Evolutionary conservation across 140 eudicot species (phyloP), one percentile per base, ranked within the genome.

Genomic region (Anethum foeniculum): DNA sequence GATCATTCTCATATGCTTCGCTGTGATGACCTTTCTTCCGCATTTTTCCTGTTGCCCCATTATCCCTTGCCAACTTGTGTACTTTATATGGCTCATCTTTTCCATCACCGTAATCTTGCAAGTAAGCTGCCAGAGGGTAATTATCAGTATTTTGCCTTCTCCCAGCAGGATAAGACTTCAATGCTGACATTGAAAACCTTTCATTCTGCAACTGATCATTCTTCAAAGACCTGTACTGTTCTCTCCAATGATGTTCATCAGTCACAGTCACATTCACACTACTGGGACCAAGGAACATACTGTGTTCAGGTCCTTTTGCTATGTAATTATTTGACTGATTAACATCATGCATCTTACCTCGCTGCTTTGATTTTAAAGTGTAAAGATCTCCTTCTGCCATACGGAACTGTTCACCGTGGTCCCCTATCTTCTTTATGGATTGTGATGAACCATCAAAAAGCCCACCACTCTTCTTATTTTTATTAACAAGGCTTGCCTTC

Each of bases 81-180:
- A 80, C 73, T 49, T 85, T 80, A 47, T 73, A 67, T 23, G 80
- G 71, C 76, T 83, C 87, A 44, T 75, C 84, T 49, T 86, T 85
- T 68, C 83, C 86, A 25, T 86, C 89, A 25, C 69, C 41, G 75
- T 84, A 74, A 56, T 85, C 87, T 27, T 83, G 89, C 79, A 88
- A 36, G 83, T 90, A 82, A 51, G 82, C 82, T 12, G 88, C 74
- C 65, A 85, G 85, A 84, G 81, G 80, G 84, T 77, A 83, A 77
- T 90, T 76, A 69, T 86, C 90, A 36, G 92, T 90, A 87, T 84
- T 94, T 56, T 79, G 86, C 86, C 86, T 94, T 86, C 85, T 89
- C 46, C 86, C 90, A n/a, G 77, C 25, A 39, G 80, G 82, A 39
- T 79, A 77, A 10, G 89, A 69, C 54, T 83, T 88, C 77, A 86